Base-by-base conservation (phyloP, 1,284 basidiomycete species). In the Cryptococcus wingfieldii region DNA sequence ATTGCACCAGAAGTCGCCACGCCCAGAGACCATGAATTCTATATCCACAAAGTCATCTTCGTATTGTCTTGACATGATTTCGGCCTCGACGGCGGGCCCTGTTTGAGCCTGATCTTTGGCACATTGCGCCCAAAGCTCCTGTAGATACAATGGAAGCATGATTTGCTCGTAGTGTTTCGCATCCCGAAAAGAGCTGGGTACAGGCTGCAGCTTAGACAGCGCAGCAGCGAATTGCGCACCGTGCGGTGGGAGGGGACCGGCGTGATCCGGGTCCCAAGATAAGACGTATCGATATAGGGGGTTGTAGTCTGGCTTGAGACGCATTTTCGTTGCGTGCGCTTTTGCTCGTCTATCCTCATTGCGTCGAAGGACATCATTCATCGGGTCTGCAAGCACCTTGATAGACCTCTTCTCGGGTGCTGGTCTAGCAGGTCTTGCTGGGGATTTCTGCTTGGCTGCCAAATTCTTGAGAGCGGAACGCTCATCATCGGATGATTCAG, bases 111-210 rank as follows among this genome's bases (percentile, higher is more conserved):
- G 85, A 66, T 90, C 73, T 84, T 69, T 90, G 83, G 38, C 80
- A 70, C 54, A 98, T 82, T 97, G 91, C 31, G 88, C 85, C 94
- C 96, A 98, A 61, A 89, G 87, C 76, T 98, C 96, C 58, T 90
- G 81, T 34, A 94, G 78, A 25, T 98, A 80, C n/a, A 98, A 80
- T 1, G 96, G 92, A 63, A 91, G 85, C 69, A 96, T 92, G 27
- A 87, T 80, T 27, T 79, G 78, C 42, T 84, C 81, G 74, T 96
- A 98, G 34, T 92, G 83, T 5, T 79, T 71, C 51, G 85, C 82
- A 56, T 83, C 81, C 2, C 67, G 66, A 71, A 97, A 98, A 7
- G 74, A 78, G 49, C 84, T 82, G 0, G 88, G 88, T 4, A 95
- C 81, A 4, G 73, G 76, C 7, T 67, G 60, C 31, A 81, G 55